Base-by-base conservation (phyloP, 2,329 filamentous ascomycete species). In the Hypoxylon sp. region DNA sequence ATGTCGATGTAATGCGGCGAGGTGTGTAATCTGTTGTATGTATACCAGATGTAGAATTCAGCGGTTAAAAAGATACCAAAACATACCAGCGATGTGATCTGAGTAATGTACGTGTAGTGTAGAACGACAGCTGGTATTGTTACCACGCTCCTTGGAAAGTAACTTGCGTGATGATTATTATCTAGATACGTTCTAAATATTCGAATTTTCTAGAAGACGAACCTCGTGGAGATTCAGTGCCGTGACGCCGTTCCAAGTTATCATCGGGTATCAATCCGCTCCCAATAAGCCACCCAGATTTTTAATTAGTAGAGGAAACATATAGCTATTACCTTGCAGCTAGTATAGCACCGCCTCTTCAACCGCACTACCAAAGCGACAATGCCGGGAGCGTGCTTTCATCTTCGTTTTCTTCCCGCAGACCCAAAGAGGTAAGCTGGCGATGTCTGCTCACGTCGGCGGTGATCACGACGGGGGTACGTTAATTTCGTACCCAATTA, bases 401-500 rank as follows among this genome's bases (percentile, higher is more conserved):
- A n/a, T n/a, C n/a, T n/a, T n/a, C n/a, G n/a, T n/a, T 7, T 4
- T 21, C 2, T 11, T 23, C 18, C 20, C 18, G 26, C 4, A 11
- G 18, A 23, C 2, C 7, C 6, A 23, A 6, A 11, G 8, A 35
- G 13, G 31, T 4, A 35, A 2, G 31, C 13, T 17, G n/a, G 31
- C 8, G 15, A 29, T 6, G 15, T 18, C n/a, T 15, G 31, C 3
- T 7, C n/a, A 9, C 7, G 11, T 10, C 17, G 4, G 38, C 17
- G 8, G 18, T 10, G n/a, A 26, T 18, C 35, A 35, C 26, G n/a
- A 46, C 3, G 21, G 29, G 9, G 60, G 60, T 2, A 63, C 60
- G 8, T 78, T 79, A 66, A 99, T 97, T 77, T 99, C 95, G 74
- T 99, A 99, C 13, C 95, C 95, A 51, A 99, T 85, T 58, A 99